Conservation (phyloP, 2,329 filamentous ascomycete species). For the Cordyceps tenuipes region DNA sequence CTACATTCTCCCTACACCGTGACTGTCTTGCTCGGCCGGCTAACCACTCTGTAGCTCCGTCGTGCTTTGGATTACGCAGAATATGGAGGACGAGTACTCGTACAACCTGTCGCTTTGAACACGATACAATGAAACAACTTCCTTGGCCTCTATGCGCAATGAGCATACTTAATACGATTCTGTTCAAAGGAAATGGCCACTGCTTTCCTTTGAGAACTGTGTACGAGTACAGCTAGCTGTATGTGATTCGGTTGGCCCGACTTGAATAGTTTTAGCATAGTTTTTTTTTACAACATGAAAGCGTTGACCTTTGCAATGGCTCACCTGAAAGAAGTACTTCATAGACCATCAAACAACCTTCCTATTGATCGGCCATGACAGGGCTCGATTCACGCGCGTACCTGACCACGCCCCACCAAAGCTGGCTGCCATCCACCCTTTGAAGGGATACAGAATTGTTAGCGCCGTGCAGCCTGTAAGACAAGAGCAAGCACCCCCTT, state of each 20-base stretch:
- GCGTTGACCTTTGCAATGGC: conserved; percentile 6
- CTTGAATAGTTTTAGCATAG: conserved; percentile 12
- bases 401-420: conserved; percentile 11
- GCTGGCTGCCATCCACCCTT: conserved; percentile 19
- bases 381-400: not conserved
- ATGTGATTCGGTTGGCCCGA: not conserved
- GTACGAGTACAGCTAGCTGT: conserved; percentile 1
- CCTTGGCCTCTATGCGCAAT: not conserved
- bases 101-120: conserved; percentile 55
- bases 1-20: conserved; percentile 8
- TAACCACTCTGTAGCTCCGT: conserved; percentile 38
- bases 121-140: too few relatives aligned
- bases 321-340: too few relatives aligned
- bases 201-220: not conserved
- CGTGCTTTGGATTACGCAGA: conserved; percentile 61
- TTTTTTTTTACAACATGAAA: conserved; percentile 7
- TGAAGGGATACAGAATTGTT: not conserved
- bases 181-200: not conserved
- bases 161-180: not conserved
- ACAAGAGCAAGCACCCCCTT: not conserved
- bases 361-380: not conserved
- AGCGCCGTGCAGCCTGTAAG: not conserved
- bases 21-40: not conserved
- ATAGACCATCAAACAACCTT: too few relatives aligned
- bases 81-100: conserved; percentile 64